These are phyloP conservation scores for Penicillium sp. DNA, from an alignment of 2,329 filamentous ascomycete genomes.

Conservation along the genomic window DNA sequence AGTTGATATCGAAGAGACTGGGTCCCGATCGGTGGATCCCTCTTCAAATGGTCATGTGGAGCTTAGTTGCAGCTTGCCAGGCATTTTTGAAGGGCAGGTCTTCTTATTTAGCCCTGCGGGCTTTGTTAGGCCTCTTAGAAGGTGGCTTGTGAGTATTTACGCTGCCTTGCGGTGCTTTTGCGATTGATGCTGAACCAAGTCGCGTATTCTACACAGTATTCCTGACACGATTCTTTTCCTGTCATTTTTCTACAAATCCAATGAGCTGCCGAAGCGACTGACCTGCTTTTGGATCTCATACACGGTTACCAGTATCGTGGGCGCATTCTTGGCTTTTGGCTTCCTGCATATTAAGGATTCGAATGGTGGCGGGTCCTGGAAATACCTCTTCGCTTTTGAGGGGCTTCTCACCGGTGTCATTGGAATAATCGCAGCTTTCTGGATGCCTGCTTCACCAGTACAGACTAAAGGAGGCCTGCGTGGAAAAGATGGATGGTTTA, in stretches of 20 bases:
- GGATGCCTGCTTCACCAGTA: constrained; percentile 67
- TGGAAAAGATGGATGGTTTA: constrained; percentile 68
- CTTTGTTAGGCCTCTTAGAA: constrained; percentile 54
- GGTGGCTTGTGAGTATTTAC: constrained; percentile 62
- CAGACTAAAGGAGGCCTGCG: constrained; percentile 66
- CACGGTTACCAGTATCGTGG: constrained; percentile 49
- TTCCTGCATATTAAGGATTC: constrained; percentile 45
- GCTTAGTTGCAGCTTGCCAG: constrained; percentile 56
- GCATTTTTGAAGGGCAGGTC: constrained; percentile 53
- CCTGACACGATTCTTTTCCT: constrained; percentile 59
- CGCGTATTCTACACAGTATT: constrained; percentile 35
- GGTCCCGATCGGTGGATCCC: constrained; percentile 66
- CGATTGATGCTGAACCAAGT: constrained; percentile 1
- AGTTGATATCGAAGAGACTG: constrained; percentile 64
- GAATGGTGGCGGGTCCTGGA: constrained; percentile 47
- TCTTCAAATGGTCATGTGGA: constrained; percentile 61
- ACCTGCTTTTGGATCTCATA: constrained; percentile 74
- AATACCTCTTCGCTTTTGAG: constrained; percentile 48
- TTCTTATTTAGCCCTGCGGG: constrained; percentile 47
- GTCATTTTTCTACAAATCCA: constrained; percentile 75
- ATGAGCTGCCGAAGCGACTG: constrained; percentile 69
- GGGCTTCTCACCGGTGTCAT: constrained; percentile 57
- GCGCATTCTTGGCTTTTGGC: constrained; percentile 53
- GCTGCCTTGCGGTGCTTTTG: neutral
- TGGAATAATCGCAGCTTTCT: constrained; percentile 60